Conservation (phyloP, 768 basidiomycete species). For the Mycena belliarum region DNA sequence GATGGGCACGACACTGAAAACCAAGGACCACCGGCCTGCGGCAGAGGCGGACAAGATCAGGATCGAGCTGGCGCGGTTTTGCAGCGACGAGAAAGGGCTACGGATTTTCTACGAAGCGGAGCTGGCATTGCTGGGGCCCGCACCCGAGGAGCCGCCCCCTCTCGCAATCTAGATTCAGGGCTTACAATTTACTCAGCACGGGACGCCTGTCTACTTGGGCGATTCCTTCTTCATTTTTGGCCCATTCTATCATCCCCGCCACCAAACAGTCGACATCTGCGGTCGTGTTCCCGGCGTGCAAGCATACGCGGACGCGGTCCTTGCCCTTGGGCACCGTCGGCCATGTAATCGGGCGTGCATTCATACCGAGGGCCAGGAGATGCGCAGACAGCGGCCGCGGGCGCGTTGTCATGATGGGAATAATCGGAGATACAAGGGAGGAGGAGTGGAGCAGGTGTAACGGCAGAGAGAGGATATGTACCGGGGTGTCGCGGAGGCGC, state of each 20-base stretch:
- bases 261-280: constrained; percentile 65
- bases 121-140: constrained; percentile 50
- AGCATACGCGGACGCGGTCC: constrained; percentile 85
- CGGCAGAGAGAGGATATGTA: constrained; percentile 47
- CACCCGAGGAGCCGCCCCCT: constrained; percentile 56
- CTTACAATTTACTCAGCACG: constrained; percentile 18
- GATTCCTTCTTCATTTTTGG: constrained; percentile 32
- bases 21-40: constrained; percentile 56
- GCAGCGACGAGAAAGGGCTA: constrained; percentile 56
- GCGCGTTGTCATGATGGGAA: constrained; percentile 77
- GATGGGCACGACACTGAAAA: constrained; percentile 54
- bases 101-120: constrained; percentile 74
- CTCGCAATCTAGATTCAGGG: constrained; percentile 38
- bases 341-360: constrained; percentile 77
- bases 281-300: constrained; percentile 75
- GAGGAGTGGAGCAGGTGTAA: constrained; percentile 36
- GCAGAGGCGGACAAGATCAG: constrained; percentile 65
- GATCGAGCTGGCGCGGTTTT: constrained; percentile 61
- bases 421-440: constrained; percentile 67
- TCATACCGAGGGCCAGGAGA: constrained; percentile 55
- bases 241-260: constrained; percentile 51
- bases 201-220: not conserved
- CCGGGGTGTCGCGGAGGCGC: constrained; percentile 28
- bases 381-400: constrained; percentile 76
- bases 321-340: constrained; percentile 89